Evolutionary conservation across 2,329 filamentous ascomycete species (phyloP).

Genomic region (Gnomoniopsis sp.): DNA sequence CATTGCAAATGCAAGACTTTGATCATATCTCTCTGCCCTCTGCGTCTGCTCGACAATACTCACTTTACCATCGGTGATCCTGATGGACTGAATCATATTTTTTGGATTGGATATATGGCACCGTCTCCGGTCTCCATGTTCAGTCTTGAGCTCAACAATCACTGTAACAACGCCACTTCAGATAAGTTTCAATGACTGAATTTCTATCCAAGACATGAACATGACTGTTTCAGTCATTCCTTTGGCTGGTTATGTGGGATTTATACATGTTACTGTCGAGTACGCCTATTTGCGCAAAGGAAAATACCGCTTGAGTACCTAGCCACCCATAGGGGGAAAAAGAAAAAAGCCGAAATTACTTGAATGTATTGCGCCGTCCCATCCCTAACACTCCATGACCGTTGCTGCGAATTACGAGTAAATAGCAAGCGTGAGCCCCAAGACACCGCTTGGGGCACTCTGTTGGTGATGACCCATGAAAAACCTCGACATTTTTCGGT

Average conservation of each 20-base stretch:
- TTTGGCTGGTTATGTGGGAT: slow-evolving; percentile 5
- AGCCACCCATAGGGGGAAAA: neutral
- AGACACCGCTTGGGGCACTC: neutral
- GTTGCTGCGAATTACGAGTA: slow-evolving; percentile 9
- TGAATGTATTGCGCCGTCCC: slow-evolving; percentile 15
- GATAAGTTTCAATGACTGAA: slow-evolving; percentile 13
- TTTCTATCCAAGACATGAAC: slow-evolving; percentile 18
- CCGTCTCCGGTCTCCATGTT: too few relatives aligned
- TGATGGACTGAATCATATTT: neutral
- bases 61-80: neutral
- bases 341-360: slow-evolving; percentile 12
- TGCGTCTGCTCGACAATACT: neutral
- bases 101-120: neutral
- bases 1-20: neutral
- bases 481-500: neutral
- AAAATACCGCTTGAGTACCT: slow-evolving; percentile 5
- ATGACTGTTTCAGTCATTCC: slow-evolving; percentile 13
- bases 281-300: neutral
- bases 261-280: slow-evolving; percentile 8
- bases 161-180: too few relatives aligned
- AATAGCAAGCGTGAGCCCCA: slow-evolving; percentile 5
- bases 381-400: slow-evolving; percentile 5
- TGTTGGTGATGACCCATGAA: neutral
- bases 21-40: neutral
- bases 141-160: neutral